These are phyloP conservation scores for Claviceps purpurea DNA, from an alignment of 2,329 filamentous ascomycete species.

Conservation along the genomic window DNA sequence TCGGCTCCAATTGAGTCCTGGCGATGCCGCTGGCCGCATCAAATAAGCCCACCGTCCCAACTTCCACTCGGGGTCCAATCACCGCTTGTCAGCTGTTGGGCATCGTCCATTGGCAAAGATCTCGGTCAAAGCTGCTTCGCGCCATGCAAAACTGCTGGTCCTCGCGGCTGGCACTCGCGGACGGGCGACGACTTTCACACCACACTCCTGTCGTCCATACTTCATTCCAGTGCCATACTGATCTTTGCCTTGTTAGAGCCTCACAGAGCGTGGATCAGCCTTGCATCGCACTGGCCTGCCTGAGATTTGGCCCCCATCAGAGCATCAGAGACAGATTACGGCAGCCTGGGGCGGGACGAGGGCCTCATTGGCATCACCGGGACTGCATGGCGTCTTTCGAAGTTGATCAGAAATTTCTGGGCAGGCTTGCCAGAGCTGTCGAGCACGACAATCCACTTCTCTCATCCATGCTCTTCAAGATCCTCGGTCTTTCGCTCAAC, in stretches of 20 bases:
- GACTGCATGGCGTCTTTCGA: slow-evolving; percentile 80
- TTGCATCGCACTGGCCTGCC: not conserved
- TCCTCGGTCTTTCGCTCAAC: slow-evolving; percentile 80
- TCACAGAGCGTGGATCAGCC: not conserved
- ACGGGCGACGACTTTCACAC: not conserved
- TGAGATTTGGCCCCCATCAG: not conserved
- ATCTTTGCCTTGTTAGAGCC: not conserved
- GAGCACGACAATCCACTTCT: slow-evolving; percentile 66
- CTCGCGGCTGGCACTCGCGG: not conserved
- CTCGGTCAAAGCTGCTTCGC: not conserved
- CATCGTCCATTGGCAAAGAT: not conserved
- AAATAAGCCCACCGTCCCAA: not conserved
- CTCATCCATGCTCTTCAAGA: slow-evolving; percentile 73
- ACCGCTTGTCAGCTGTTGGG: slow-evolving; percentile 5
- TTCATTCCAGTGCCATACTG: not conserved
- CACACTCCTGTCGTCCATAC: not conserved
- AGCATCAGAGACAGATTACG: not conserved
- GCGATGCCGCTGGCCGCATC: not conserved
- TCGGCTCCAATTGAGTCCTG: not conserved
- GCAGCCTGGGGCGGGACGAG: not conserved
- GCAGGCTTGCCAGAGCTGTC: slow-evolving; percentile 71
- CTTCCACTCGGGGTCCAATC: slow-evolving; percentile 4
- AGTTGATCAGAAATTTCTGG: slow-evolving; percentile 94
- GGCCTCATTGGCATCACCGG: not conserved
- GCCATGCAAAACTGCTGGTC: not conserved